Base-by-base conservation (phyloP, 495 filamentous ascomycete genomes). In the Annulohypoxylon nitens region DNA sequence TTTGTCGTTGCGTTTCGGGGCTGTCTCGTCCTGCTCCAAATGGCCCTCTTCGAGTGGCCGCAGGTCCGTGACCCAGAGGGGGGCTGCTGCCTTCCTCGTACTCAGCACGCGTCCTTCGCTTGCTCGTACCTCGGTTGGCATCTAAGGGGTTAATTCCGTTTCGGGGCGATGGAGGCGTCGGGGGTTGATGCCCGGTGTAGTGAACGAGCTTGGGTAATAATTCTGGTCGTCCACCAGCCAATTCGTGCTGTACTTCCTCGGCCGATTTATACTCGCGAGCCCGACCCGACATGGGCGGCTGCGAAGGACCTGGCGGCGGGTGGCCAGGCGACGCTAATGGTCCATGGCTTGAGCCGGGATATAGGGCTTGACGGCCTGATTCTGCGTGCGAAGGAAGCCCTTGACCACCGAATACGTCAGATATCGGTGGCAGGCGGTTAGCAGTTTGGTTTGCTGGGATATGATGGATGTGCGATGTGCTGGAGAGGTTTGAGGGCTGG, bases 351-450 rank as follows among this genome's bases (percentile, higher is more conserved):
- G 91, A 91, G 34, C 82, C 80, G 36, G 82, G 84, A 48, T 77
- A 79, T 23, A 79, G 61, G 48, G 60, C 39, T 33, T 71, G 71
- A 20, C 61, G 53, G 41, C 59, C 72, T 33, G 77, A 51, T 39
- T 83, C 90, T 78, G 75, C 84, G 48, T 89, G 88, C 37, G 88
- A 91, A 30, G 97, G 86, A n/a, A 93, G 84, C 66, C 95, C 93
- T 45, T 90, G 88, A 10, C 92, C 92, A 43, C 71, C 77, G 78
- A 98, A 97, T 3, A 99, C 96, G 80, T 98, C 96, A 26, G 94
- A 90, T 61, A 99, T 94, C 0, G 96, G 96, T 16, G 96, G 96
- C 34, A 99, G 87, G 39, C 96, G 92, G 79, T 98, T 98, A 77
- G 90, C 91, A 2, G 96, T 97, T 79, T 97, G 94, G 57, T 87